Percentiles rank a stretch among this genome's conserved stretches.
Evolutionary conservation across 768 basidiomycete species (phyloP).

Genomic region (Hysterangium stoloniferum): DNA sequence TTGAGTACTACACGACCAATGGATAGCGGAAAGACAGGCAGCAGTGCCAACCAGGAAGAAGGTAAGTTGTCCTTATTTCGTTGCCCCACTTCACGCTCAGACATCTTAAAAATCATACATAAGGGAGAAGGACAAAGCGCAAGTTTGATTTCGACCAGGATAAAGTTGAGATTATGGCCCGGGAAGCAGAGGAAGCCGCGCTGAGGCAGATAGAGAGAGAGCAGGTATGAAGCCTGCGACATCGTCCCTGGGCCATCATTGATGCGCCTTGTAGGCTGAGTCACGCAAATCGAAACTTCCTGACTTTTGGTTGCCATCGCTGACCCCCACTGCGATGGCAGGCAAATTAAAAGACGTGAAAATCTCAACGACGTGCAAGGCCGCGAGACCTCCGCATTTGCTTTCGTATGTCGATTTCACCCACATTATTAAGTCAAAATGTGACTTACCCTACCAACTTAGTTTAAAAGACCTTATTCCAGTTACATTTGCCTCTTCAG

Average conservation of each 20-base stretch:
- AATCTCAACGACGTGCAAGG: constrained; percentile 82
- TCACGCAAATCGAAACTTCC: constrained; percentile 83
- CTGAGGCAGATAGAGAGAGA: constrained; percentile 75
- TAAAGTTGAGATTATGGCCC: constrained; percentile 60
- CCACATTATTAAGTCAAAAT: background rate
- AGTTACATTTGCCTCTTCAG: constrained; percentile 58
- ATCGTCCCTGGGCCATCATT: background rate
- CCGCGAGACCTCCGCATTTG: constrained; percentile 68
- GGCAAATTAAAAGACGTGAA: constrained; percentile 69
- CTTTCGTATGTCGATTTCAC: constrained; percentile 48
- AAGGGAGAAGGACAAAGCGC: constrained; percentile 68
- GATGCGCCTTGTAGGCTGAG: constrained; percentile 40
- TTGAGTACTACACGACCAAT: constrained; percentile 36
- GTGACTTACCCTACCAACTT: background rate
- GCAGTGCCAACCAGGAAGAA: constrained; percentile 23
- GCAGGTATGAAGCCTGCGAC: constrained; percentile 30
- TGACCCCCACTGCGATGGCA: constrained; percentile 65
- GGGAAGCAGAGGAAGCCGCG: constrained; percentile 85
- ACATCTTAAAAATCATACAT: constrained; percentile 32
- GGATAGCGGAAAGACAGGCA: constrained; percentile 24
- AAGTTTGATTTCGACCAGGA: constrained; percentile 79
- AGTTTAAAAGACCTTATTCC: constrained; percentile 80
- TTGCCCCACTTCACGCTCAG: background rate
- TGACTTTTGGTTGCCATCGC: constrained; percentile 93
- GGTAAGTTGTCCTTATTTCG: constrained; percentile 12